Percentiles rank a stretch among this genome's conserved stretches.
These are phyloP conservation scores for Rosa hybrid DNA, from an alignment of 331 rosid species.

Conservation along the genomic window DNA sequence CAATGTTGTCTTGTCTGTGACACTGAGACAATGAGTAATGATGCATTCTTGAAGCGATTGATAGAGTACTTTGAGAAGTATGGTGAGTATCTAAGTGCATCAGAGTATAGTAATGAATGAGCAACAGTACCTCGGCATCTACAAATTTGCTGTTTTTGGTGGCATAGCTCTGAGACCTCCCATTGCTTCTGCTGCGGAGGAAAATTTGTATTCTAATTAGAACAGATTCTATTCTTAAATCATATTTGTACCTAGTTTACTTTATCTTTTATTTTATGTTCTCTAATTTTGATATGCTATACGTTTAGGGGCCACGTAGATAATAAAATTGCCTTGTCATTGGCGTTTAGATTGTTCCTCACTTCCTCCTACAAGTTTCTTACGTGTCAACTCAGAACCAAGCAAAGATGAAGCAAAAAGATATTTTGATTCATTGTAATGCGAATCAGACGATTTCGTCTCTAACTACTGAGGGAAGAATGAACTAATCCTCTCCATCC, in stretches of 20 bases:
- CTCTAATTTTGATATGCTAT: too few relatives aligned
- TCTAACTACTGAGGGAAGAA: constrained; percentile 1
- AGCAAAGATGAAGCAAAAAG: background rate
- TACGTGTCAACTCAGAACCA: background rate
- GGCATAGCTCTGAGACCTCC: constrained; percentile 18
- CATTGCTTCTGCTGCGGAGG: constrained; percentile 12
- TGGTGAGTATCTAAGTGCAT: constrained; percentile 87
- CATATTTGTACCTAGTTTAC: background rate
- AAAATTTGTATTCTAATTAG: background rate
- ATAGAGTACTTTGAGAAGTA: constrained; percentile 90
- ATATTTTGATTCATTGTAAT: background rate
- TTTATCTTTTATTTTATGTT: too few relatives aligned
- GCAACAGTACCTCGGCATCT: constrained; percentile 11
- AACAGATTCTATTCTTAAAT: background rate
- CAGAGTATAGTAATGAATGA: constrained; percentile 75
- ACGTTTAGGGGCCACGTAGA: too few relatives aligned
- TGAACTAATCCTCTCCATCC: constrained; percentile 11
- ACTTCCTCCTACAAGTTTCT: too few relatives aligned
- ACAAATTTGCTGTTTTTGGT: constrained; percentile 26
- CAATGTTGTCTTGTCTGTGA: constrained; percentile 92
- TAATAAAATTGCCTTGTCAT: too few relatives aligned
- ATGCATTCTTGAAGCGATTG: constrained; percentile 78
- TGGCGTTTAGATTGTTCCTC: too few relatives aligned
- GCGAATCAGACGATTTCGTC: background rate
- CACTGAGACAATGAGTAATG: constrained; percentile 77